Evolutionary conservation across 768 basidiomycete species (phyloP), one percentile per base, ranked within the genome.

Genomic region (Xerocomellus dryophilus): DNA sequence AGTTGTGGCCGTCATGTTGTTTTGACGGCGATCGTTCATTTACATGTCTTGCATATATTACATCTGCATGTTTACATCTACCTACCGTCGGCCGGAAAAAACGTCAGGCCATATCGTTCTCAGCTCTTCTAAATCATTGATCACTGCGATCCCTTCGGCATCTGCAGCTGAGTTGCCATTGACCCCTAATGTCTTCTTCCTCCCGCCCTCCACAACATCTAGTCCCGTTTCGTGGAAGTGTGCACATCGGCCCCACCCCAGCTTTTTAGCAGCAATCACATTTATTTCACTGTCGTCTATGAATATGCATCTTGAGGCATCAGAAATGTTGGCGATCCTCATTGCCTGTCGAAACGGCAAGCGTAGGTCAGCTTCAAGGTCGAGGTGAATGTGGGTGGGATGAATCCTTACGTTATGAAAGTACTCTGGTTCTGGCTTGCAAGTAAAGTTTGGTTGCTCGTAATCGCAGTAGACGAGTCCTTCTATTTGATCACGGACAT

Each of bases 401-500:
- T 8, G 14, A 38, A 43, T 62, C 41, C 48, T 47, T 57, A 88
- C 90, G 69, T 82, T 73, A 40, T 73, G 66, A 63, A 88, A 94
- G 66, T 76, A 94, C 49, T 81, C 79, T 2, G 81, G 70, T 59
- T 93, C 89, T 5, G 92, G 92, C 63, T 94, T 94, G 74, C 90
- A 92, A 5, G 77, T 75, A 66, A 94, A 90, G 57, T 86, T 65
- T 17, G 80, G 74, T 36, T 80, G 61, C 21, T 74, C 68, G 60
- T 93, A 94, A 68, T 94, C 84, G 62, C 92, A 94, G 64, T 74
- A 94, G 10, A 90, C 82, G 15, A 94, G 66, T 50, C 85, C 89
- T 54, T 83, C 81, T 50, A 94, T 73, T 42, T 84, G 81, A 64
- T 92, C 88, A 20, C 81, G 80, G 10, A 94, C 68, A 45, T 81